A percentile compares a stretch with the other conserved stretches of the same genome.
phyloP scores from a whole-genome alignment of 495 filamentous ascomycete species.

The Penicillium pancosmium region DNA sequence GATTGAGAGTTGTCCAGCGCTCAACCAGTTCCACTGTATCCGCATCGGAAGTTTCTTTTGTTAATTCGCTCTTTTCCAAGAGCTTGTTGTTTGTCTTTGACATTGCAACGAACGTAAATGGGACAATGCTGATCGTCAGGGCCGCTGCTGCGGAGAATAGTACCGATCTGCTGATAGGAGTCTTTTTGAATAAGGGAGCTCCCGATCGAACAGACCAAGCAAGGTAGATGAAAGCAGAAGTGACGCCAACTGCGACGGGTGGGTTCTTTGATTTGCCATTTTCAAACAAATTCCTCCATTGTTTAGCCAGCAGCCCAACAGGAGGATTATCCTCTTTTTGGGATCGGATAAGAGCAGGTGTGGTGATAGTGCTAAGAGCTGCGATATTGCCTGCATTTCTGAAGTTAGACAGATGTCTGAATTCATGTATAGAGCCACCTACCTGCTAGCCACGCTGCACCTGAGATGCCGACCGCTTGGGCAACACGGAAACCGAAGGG shows the following conservation, averaged over 20 bases:
- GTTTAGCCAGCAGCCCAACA: conserved; percentile 23
- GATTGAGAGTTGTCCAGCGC: conserved; percentile 42
- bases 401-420: neutral
- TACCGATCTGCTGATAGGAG: conserved; percentile 9
- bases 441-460: conserved; percentile 39
- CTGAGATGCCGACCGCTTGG: conserved; percentile 35
- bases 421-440: conserved; percentile 1
- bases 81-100: conserved; percentile 29
- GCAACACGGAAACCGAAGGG: conserved; percentile 30
- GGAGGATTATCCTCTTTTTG: conserved; percentile 34
- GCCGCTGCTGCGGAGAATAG: conserved; percentile 35
- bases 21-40: conserved; percentile 31
- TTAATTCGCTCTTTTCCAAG: conserved; percentile 18
- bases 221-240: conserved; percentile 41
- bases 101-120: conserved; percentile 37
- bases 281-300: conserved; percentile 36
- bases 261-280: conserved; percentile 40
- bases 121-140: conserved; percentile 40
- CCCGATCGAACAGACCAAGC: conserved; percentile 36
- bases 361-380: conserved; percentile 30
- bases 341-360: conserved; percentile 37
- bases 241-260: conserved; percentile 30
- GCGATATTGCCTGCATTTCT: conserved; percentile 39
- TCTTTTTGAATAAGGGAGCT: conserved; percentile 29
- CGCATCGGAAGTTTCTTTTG: conserved; percentile 16